These are phyloP conservation scores for Talaromyces marneffei DNA, from an alignment of 2,329 filamentous ascomycete species.

Conservation along the genomic window DNA sequence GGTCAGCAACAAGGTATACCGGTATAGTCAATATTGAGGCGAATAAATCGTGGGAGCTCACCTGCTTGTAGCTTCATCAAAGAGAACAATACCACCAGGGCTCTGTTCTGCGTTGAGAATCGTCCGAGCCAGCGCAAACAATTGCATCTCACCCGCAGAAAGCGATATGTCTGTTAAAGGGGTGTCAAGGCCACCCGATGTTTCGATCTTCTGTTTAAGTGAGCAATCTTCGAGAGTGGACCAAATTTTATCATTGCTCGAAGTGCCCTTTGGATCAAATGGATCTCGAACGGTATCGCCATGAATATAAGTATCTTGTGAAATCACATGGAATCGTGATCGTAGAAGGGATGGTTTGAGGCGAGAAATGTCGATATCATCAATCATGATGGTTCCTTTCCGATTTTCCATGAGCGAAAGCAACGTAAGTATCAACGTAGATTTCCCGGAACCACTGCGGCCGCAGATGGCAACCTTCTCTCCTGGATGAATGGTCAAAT, in stretches of 20 bases:
- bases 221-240: background rate
- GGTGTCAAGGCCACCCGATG: background rate
- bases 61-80: slow-evolving; percentile 3
- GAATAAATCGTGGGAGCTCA: background rate
- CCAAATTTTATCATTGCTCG: background rate
- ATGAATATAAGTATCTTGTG: background rate
- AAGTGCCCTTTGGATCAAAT: background rate
- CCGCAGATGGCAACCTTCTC: slow-evolving; percentile 2
- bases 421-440: background rate
- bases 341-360: background rate
- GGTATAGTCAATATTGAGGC: background rate
- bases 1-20: background rate
- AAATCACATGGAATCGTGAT: background rate
- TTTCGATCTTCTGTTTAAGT: background rate
- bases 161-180: background rate
- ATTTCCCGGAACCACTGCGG: slow-evolving; percentile 2
- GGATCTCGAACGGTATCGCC: background rate
- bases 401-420: background rate
- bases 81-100: slow-evolving; percentile 2
- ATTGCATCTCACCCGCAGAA: background rate
- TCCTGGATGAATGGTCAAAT: background rate
- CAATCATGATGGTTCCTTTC: background rate
- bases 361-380: background rate
- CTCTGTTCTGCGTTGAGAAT: background rate
- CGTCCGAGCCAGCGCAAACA: background rate